phyloP scores from a whole-genome alignment of 2,329 filamentous ascomycete species.

The Colletotrichum acutatum region DNA sequence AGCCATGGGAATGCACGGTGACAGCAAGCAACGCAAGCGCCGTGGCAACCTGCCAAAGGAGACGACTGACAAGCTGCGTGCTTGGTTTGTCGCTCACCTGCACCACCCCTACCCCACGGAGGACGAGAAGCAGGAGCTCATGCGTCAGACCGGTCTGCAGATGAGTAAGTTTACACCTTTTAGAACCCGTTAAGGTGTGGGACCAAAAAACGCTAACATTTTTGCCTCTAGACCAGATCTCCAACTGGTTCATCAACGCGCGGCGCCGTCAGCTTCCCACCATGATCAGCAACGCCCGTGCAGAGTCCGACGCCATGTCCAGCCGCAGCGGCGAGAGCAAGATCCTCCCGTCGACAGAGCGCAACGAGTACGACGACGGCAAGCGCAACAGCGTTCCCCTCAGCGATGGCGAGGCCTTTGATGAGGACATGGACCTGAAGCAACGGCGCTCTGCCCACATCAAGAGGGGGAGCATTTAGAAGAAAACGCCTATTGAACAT shows the following conservation, averaged over 20 bases:
- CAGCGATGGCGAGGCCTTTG: slow-evolving; percentile 61
- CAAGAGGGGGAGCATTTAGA: slow-evolving; percentile 59
- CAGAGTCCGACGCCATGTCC: slow-evolving; percentile 60
- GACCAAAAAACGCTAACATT: slow-evolving; percentile 35
- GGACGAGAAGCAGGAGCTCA: slow-evolving; percentile 86
- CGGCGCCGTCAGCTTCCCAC: slow-evolving; percentile 72
- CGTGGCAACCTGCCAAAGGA: slow-evolving; percentile 92
- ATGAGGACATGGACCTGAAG: slow-evolving; percentile 54
- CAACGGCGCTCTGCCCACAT: slow-evolving; percentile 49
- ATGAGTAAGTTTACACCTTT: slow-evolving; percentile 70
- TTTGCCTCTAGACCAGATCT: slow-evolving; percentile 69
- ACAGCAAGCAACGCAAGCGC: slow-evolving; percentile 68
- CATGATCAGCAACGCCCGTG: slow-evolving; percentile 67
- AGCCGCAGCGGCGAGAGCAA: slow-evolving; percentile 46
- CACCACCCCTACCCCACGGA: slow-evolving; percentile 81
- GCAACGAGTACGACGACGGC: slow-evolving; percentile 50
- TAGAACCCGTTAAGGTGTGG: slow-evolving; percentile 2
- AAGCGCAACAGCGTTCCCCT: slow-evolving; percentile 51
- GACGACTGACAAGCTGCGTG: slow-evolving; percentile 82
- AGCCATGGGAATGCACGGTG: slow-evolving; percentile 49
- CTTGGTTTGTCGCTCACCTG: slow-evolving; percentile 83
- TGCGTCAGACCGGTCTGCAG: slow-evolving; percentile 79
- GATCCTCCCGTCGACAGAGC: slow-evolving; percentile 52
- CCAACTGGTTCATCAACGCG: slow-evolving; percentile 86
- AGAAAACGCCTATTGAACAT: background rate